Evolutionary conservation across 345 rosid genomes (phyloP), one percentile per base, ranked within the genome.

Genomic region (Citrus hindsii): DNA sequence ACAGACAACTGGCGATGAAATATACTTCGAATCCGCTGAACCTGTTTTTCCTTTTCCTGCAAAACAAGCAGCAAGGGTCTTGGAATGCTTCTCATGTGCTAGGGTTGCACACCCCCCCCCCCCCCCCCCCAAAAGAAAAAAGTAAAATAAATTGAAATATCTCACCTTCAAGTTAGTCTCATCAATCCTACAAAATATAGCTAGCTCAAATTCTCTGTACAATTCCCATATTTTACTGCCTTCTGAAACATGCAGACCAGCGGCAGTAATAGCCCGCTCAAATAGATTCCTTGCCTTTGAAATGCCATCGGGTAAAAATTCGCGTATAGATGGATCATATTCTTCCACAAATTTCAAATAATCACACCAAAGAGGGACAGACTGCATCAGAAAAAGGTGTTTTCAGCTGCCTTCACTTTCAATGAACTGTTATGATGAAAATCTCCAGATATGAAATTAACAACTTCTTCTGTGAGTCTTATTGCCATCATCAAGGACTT

Each of bases 141-240:
- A 38, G 42, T 8, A 1, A 38, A 38, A 8, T 38, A 38, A 38
- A 38, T 38, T 38, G 12, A 38, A 38, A 38, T 38, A 38, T 38
- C 42, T 38, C 42, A 38, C 42, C 42, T 38, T 38, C 42, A 38
- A 38, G 42, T 38, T 38, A 8, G 42, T 38, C 42, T 38, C 42
- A 9, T 38, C 42, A 38, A 38, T 38, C 42, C 42, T 38, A 9
- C 42, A 9, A 38, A 38, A 38, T 38, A 38, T 38, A 38, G 0
- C 42, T 38, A 38, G 42, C 42, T 38, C 97, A 64, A 90, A 92
- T 76, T 89, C 90, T 81, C 87, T 89, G 76, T 94, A 95, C 25
- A 84, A 87, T 82, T 89, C 95, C 99, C 98, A 95, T 87, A 95
- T 89, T 79, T 84, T 87, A 81, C 81, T 84, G 80, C 99, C 99